A percentile compares a stretch with the other conserved stretches of the same genome.
phyloP scores from a whole-genome alignment of 2,329 filamentous ascomycete genomes.

The Colletotrichum spinosum region DNA sequence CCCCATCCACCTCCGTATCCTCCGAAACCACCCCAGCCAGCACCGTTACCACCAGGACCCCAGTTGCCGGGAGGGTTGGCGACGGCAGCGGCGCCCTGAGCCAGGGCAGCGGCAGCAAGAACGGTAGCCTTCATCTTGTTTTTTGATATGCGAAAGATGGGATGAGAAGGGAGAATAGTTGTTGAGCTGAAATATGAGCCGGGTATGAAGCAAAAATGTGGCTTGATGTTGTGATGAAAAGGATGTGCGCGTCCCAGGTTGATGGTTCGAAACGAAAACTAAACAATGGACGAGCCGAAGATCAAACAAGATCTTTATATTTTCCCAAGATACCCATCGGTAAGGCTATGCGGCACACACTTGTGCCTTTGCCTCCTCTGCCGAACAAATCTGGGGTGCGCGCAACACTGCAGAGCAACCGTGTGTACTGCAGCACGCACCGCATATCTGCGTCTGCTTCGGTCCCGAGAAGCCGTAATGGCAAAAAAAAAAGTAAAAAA shows the following conservation, averaged over 20 bases:
- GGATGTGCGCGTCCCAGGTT: conserved; percentile 22
- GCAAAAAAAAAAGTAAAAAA: not conserved
- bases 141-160: not conserved
- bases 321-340: conserved; percentile 7
- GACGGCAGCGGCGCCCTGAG: conserved; percentile 27
- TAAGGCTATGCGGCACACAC: conserved; percentile 5
- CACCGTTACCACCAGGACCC: conserved; percentile 20
- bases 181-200: not conserved
- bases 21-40: conserved; percentile 28
- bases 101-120: conserved; percentile 25
- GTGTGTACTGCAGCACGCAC: no score
- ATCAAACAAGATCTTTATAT: conserved; percentile 31
- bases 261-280: conserved; percentile 10
- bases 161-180: no score
- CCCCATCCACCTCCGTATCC: conserved; percentile 19
- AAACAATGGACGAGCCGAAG: conserved; percentile 21
- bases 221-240: conserved; percentile 27
- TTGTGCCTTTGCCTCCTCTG: conserved; percentile 1
- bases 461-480: conserved; percentile 30
- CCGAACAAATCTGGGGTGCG: no score
- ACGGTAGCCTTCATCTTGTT: conserved; percentile 35
- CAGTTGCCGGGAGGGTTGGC: conserved; percentile 33
- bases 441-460: conserved; percentile 18
- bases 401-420: no score
- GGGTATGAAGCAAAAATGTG: not conserved